A percentile compares a stretch with the other conserved stretches of the same genome.
These are phyloP conservation scores for Pyrenula massariospora DNA, from an alignment of 495 filamentous ascomycete genomes.

Conservation along the genomic window DNA sequence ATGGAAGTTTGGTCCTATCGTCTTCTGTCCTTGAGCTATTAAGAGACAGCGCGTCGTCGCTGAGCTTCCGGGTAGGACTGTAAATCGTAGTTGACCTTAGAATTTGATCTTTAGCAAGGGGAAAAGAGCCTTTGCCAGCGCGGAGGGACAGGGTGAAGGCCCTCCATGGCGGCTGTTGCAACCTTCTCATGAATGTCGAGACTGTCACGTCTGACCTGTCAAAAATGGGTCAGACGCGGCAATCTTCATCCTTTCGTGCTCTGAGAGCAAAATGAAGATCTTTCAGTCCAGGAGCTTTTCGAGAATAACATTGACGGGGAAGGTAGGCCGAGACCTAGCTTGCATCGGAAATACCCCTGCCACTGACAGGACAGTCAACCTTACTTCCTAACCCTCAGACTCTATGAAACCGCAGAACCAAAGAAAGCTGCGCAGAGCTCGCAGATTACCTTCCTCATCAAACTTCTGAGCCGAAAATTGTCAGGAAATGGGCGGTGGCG, in stretches of 20 bases:
- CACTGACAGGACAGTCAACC: no score
- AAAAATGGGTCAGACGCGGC: not conserved
- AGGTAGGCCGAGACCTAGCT: no score
- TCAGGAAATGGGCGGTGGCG: slow-evolving; percentile 55
- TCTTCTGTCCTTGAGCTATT: not conserved
- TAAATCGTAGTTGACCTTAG: slow-evolving; percentile 7
- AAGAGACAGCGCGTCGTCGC: not conserved
- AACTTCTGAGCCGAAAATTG: no score
- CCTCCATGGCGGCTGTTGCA: slow-evolving; percentile 61
- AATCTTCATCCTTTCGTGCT: not conserved
- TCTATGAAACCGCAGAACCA: no score
- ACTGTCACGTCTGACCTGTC: not conserved
- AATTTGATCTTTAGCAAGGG: not conserved
- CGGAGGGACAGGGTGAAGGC: slow-evolving; percentile 52
- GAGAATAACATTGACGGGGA: no score
- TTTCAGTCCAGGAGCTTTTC: no score
- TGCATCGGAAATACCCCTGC: no score
- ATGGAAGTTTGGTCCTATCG: slow-evolving; percentile 31
- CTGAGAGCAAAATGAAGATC: not conserved
- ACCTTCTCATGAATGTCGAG: slow-evolving; percentile 48
- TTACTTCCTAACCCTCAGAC: no score
- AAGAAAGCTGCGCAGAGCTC: no score
- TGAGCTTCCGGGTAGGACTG: slow-evolving; percentile 1
- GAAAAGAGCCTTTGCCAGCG: slow-evolving; percentile 20
- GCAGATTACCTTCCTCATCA: no score